Base-by-base conservation (phyloP, 108 stramenopile species). In the Heterococcus sp. region DNA sequence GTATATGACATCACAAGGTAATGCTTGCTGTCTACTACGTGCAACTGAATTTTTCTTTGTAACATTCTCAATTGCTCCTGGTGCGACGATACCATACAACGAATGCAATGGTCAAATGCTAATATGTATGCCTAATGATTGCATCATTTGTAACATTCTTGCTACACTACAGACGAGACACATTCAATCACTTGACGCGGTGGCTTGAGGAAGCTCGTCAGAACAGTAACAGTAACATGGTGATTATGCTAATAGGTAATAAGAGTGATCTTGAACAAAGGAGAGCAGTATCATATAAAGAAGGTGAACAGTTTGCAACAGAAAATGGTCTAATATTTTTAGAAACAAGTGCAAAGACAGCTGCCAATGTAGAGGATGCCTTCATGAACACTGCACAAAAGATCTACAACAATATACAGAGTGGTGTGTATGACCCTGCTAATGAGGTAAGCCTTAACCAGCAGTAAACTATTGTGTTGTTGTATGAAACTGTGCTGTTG, bases 141-240 rank as follows among this genome's bases (percentile, higher is more conserved):
- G 5, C 66, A 3, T 67, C 66, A 67, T 67, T 29, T 32, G 66
- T 32, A 67, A 67, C 46, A 58, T n/a, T n/a, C n/a, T n/a, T n/a
- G n/a, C 46, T 58, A 14, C 21, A 14, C 46, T 3, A 2, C 74
- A 75, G 74, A 36, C 88, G 97, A 72, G 98, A 99, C 84, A 98
- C 96, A 30, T 99, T 99, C 84, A 95, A 95, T 75, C 96, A 99
- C 84, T 83, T 99, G 31, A 85, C 89, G 27, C 89, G 95, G 39
- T 99, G 98, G 98, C 91, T 99, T 38, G 98, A 99, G 82, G 98
- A 99, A 84, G 98, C 98, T 0, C 77, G 96, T 39, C 95, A 96
- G 85, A 95, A 99, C 87, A 91, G 91, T 58, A 95, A 95, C 74
- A 88, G 92, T 79, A 96, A 97, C 85, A 99, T 99, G 98, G 93